phyloP scores from a whole-genome alignment of 208 protist species.

The Trypanosoma caninum region DNA sequence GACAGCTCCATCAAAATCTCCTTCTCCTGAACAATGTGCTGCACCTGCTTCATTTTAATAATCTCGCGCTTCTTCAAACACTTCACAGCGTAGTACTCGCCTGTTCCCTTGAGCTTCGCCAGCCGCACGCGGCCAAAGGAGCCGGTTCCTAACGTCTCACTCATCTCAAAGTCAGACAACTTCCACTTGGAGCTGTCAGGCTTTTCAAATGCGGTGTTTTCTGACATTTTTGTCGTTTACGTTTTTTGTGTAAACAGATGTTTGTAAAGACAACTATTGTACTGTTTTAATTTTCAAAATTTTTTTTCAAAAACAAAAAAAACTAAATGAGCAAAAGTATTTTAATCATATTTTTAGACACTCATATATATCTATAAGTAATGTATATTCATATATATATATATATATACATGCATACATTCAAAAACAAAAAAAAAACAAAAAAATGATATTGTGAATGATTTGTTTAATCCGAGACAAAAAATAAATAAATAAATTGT shows the following conservation, averaged over 20 bases:
- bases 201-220: slow-evolving; percentile 39
- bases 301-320: too few relatives aligned
- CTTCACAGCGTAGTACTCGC: slow-evolving; percentile 91
- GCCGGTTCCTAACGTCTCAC: slow-evolving; percentile 88
- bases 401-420: neutral
- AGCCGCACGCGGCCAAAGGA: slow-evolving; percentile 93
- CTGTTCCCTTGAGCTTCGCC: slow-evolving; percentile 71
- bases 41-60: slow-evolving; percentile 85
- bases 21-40: slow-evolving; percentile 91
- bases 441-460: slow-evolving; percentile 1
- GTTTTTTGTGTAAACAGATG: neutral
- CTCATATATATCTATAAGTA: neutral
- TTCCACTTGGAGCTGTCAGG: slow-evolving; percentile 75
- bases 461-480: too few relatives aligned
- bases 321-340: too few relatives aligned
- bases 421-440: slow-evolving; percentile 12
- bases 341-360: neutral
- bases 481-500: too few relatives aligned
- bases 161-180: slow-evolving; percentile 83
- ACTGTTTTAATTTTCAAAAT: neutral
- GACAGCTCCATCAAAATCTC: slow-evolving; percentile 84
- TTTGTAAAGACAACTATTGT: too few relatives aligned
- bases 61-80: slow-evolving; percentile 87
- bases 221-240: slow-evolving; percentile 12
- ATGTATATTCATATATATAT: neutral